Evolutionary conservation across 768 basidiomycete species (phyloP).

Genomic region (Naganishia kalamii): DNA sequence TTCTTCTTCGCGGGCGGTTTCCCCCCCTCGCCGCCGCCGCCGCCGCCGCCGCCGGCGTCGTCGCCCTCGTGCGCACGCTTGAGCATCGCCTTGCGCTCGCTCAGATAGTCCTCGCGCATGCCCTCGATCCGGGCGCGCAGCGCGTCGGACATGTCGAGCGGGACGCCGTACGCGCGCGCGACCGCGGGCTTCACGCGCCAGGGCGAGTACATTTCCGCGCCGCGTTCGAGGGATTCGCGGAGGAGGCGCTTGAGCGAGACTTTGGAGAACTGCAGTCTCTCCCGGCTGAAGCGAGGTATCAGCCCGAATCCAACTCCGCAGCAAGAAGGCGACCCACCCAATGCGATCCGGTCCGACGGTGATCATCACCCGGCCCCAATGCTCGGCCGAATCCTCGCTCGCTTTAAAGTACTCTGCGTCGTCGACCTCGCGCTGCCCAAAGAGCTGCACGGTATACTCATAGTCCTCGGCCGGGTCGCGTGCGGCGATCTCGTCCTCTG

Average conservation of each 20-base stretch:
- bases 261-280: slow-evolving; percentile 91
- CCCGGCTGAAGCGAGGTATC: slow-evolving; percentile 59
- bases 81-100: slow-evolving; percentile 53
- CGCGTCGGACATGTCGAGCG: slow-evolving; percentile 77
- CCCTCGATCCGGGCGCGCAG: slow-evolving; percentile 69
- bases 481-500: slow-evolving; percentile 6
- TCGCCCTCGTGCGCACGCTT: slow-evolving; percentile 7
- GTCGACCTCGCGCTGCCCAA: slow-evolving; percentile 3
- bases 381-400: slow-evolving; percentile 29
- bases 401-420: slow-evolving; percentile 3
- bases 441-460: slow-evolving; percentile 13
- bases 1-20: slow-evolving; percentile 19
- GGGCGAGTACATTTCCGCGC: slow-evolving; percentile 83
- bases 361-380: slow-evolving; percentile 2
- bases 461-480: slow-evolving; percentile 4
- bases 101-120: slow-evolving; percentile 78
- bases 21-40: slow-evolving; percentile 11
- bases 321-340: slow-evolving; percentile 2
- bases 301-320: background rate
- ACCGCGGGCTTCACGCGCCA: slow-evolving; percentile 89
- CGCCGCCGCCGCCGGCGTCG: background rate
- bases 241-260: slow-evolving; percentile 94
- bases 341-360: background rate
- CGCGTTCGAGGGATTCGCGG: slow-evolving; percentile 87
- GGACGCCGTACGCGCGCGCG: slow-evolving; percentile 76